Base-by-base conservation (phyloP, 768 basidiomycete species). In the Mycena maculata region DNA sequence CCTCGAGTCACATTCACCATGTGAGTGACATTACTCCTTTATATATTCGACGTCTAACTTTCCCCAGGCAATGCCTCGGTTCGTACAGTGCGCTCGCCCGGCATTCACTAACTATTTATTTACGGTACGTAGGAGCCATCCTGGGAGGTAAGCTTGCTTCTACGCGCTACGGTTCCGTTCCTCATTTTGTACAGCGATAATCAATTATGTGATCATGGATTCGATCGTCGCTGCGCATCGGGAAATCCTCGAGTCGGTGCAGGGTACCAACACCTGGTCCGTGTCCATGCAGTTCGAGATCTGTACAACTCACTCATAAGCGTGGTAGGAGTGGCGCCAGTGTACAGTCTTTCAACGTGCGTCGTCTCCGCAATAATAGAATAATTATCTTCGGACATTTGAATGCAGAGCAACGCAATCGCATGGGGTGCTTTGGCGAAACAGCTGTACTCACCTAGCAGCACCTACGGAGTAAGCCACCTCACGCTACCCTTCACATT, bases 1-100 rank as follows among this genome's bases (percentile, higher is more conserved):
- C 90, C 90, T 48, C 86, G 88, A 11, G 84, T 85, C 36, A 86
- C 89, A 3, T 90, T 91, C 75, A 80, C 83, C 22, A 87, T 87
- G 9, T 89, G 90, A 20, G 56, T 25, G 13, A 30, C 18, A 6
- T 16, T n/a, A 1, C 22, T 41, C 54, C 16, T 41, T 41, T 27
- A 27, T 28, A 11, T n/a, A 39, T 39, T n/a, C n/a, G n/a, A n/a
- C n/a, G 9, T 23, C 22, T 25, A 55, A 11, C 22, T 56, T 27
- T 13, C 4, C n/a, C n/a, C 42, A 57, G 56, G 56, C 57, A 59
- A 48, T 47, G 45, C 30, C 45, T 59, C 38, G 72, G 49, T 50
- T 11, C 16, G 49, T 13, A 48, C 28, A 12, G 7, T 22, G 10
- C n/a, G 11, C 20, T 49, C 48, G 28, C 4, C 22, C 20, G 30